phyloP scores from a whole-genome alignment of 306 rosid species.

The Luffa aegyptiaca region DNA sequence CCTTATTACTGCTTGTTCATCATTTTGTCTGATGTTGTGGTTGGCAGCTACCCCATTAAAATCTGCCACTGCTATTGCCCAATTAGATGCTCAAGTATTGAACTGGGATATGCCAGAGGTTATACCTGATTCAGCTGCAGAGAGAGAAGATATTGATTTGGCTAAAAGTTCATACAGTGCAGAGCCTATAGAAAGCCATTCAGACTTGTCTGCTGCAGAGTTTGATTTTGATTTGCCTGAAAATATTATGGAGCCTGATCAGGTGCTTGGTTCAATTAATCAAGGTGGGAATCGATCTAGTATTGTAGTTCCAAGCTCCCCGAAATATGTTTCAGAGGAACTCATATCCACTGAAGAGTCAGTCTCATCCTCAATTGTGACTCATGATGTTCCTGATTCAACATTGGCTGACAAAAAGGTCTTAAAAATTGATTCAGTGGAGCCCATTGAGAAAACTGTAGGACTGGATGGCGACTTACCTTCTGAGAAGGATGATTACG shows the following conservation, averaged over 20 bases:
- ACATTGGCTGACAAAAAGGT: slow-evolving; percentile 20
- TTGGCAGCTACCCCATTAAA: slow-evolving; percentile 76
- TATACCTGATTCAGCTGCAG: slow-evolving; percentile 12
- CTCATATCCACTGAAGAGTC: slow-evolving; percentile 28
- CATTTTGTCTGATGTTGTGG: slow-evolving; percentile 74
- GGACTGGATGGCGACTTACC: slow-evolving; percentile 43
- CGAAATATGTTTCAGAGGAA: slow-evolving; percentile 23
- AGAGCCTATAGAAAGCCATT: slow-evolving; percentile 32
- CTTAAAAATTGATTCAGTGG: slow-evolving; percentile 23
- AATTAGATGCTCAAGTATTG: slow-evolving; percentile 41
- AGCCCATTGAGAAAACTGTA: slow-evolving; percentile 37
- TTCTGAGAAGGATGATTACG: slow-evolving; percentile 61
- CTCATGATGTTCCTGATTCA: slow-evolving; percentile 31
- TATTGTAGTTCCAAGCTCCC: slow-evolving; percentile 23
- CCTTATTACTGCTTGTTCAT: slow-evolving; percentile 37
- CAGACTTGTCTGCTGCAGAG: slow-evolving; percentile 30
- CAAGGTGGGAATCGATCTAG: slow-evolving; percentile 33
- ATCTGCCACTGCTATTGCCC: slow-evolving; percentile 60
- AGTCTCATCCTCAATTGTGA: slow-evolving; percentile 27
- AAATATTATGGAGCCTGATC: slow-evolving; percentile 41
- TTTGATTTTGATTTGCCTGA: slow-evolving; percentile 40
- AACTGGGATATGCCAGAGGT: slow-evolving; percentile 35
- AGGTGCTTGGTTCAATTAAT: slow-evolving; percentile 24
- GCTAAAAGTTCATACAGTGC: slow-evolving; percentile 29
- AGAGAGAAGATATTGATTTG: slow-evolving; percentile 24